Evolutionary conservation across 2,329 filamentous ascomycete genomes (phyloP).

Genomic region (Aspergillus felis): DNA sequence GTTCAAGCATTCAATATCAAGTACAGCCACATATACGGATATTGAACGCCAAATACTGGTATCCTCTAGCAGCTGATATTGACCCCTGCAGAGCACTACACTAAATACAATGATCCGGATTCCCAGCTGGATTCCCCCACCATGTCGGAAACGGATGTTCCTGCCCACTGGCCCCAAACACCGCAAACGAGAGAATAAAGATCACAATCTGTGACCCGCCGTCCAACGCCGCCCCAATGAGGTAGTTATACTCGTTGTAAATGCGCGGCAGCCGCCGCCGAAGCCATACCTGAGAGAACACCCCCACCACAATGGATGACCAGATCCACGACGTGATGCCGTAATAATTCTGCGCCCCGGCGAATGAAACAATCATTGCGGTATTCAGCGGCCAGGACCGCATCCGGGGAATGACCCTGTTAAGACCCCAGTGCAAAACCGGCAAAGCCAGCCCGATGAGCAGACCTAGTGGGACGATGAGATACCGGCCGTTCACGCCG

Average conservation of each 20-base stretch:
- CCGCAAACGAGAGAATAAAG: slow-evolving; percentile 42
- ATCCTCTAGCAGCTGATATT: neutral
- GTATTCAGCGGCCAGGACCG: slow-evolving; percentile 15
- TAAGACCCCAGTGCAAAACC: slow-evolving; percentile 37
- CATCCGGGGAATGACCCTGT: slow-evolving; percentile 12
- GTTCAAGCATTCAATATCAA: no score
- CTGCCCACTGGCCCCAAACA: slow-evolving; percentile 44
- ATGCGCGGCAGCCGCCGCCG: slow-evolving; percentile 31
- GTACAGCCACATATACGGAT: no score
- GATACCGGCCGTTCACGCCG: slow-evolving; percentile 41
- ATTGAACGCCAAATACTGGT: no score
- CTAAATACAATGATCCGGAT: neutral
- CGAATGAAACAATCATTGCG: slow-evolving; percentile 13
- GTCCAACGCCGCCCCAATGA: slow-evolving; percentile 39
- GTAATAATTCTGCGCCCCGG: slow-evolving; percentile 10
- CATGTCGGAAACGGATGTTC: slow-evolving; percentile 33
- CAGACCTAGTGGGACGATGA: slow-evolving; percentile 50
- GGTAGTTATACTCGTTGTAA: slow-evolving; percentile 43
- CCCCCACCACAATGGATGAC: slow-evolving; percentile 15
- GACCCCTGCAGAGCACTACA: neutral
- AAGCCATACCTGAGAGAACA: slow-evolving; percentile 34
- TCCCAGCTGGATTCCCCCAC: slow-evolving; percentile 30
- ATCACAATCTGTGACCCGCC: slow-evolving; percentile 40
- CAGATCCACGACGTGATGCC: slow-evolving; percentile 20
- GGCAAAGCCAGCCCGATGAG: slow-evolving; percentile 47